phyloP scores from a whole-genome alignment of 257 asterid species.

The Galeopsis tetrahit region DNA sequence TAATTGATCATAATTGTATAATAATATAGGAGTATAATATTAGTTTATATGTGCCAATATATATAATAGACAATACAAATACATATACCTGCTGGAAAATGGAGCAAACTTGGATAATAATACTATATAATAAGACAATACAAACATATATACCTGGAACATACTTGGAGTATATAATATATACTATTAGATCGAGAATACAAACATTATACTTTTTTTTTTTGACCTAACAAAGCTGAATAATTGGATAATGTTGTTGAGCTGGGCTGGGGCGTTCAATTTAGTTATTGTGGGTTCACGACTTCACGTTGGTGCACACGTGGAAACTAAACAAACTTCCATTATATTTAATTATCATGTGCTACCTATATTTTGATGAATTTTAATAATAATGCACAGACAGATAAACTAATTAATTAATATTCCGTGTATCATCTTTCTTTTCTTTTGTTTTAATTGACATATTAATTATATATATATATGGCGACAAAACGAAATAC shows the following conservation, averaged over 20 bases:
- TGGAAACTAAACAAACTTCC: conserved; percentile 5
- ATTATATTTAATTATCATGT: not conserved
- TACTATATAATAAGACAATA: too few species aligned
- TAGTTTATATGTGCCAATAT: too few species aligned
- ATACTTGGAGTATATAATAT: too few species aligned
- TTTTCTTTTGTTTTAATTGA: not conserved
- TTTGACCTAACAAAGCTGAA: not conserved
- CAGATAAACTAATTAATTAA: not conserved
- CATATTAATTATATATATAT: not conserved
- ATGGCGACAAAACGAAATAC: not conserved
- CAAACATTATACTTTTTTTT: too few species aligned
- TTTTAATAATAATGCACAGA: not conserved
- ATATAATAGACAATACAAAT: too few species aligned
- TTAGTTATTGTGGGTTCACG: conserved; percentile 15
- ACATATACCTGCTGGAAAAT: too few species aligned
- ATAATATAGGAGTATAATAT: too few species aligned
- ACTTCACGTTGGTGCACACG: conserved; percentile 16
- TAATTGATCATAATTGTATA: too few species aligned
- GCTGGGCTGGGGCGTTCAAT: not conserved
- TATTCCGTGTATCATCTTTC: not conserved
- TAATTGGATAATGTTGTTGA: not conserved
- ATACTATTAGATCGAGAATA: too few species aligned
- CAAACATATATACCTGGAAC: too few species aligned
- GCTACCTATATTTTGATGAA: conserved; percentile 1
- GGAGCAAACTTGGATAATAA: too few species aligned